Percentiles rank a stretch among this genome's conserved stretches.
Evolutionary conservation across 2,329 filamentous ascomycete species (phyloP).

Genomic region (Arachnomyces sp.): DNA sequence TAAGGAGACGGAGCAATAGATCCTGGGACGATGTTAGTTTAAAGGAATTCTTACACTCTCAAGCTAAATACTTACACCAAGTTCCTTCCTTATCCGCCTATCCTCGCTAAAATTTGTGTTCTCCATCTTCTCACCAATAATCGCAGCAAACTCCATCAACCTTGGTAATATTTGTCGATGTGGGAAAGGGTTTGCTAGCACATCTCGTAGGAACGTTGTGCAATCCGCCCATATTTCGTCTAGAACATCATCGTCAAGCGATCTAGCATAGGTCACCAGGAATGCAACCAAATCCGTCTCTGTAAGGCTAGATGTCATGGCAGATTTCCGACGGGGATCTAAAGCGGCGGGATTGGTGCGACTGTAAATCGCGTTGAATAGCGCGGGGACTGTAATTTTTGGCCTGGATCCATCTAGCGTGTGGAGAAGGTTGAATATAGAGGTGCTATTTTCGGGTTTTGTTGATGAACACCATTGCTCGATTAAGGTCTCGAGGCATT

Average conservation of each 20-base stretch:
- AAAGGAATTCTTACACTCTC: not conserved
- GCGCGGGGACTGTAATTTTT: slow-evolving; percentile 82
- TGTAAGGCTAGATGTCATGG: slow-evolving; percentile 73
- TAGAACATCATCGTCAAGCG: slow-evolving; percentile 92
- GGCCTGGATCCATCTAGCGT: slow-evolving; percentile 86
- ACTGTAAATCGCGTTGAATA: slow-evolving; percentile 95
- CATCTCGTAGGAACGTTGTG: slow-evolving; percentile 79
- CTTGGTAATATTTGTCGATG: slow-evolving; percentile 84
- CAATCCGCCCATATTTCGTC: slow-evolving; percentile 98
- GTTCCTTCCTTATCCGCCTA: slow-evolving; percentile 78
- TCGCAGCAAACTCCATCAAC: slow-evolving; percentile 79
- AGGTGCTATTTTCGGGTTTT: slow-evolving; percentile 46
- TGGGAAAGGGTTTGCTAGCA: slow-evolving; percentile 87
- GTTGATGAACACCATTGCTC: slow-evolving; percentile 65
- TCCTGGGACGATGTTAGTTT: slow-evolving; percentile 51
- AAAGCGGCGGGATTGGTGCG: slow-evolving; percentile 77
- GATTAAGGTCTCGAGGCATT: slow-evolving; percentile 86
- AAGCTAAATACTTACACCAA: slow-evolving; percentile 57
- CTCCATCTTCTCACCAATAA: slow-evolving; percentile 89
- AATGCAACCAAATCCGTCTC: slow-evolving; percentile 83
- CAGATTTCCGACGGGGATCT: slow-evolving; percentile 74
- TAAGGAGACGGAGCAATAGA: slow-evolving; percentile 76
- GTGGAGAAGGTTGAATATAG: slow-evolving; percentile 79
- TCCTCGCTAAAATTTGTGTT: slow-evolving; percentile 98
- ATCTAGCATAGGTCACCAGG: slow-evolving; percentile 79